A percentile compares a stretch with the other conserved stretches of the same genome.
Conservation (phyloP, 306 rosid species). For the Medicago arabica region DNA sequence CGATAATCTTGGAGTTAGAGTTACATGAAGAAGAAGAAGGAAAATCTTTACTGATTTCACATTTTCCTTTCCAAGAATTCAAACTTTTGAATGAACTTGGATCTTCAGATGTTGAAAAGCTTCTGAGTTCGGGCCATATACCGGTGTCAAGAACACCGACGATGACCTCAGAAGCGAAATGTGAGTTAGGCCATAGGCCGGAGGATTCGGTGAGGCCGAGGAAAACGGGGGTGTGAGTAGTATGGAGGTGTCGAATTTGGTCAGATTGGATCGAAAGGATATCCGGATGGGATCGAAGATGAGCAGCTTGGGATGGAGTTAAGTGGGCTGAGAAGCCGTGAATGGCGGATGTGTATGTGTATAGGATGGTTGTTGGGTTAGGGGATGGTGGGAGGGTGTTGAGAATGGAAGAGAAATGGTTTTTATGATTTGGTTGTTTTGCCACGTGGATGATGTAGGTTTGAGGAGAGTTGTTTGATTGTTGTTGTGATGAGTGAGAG, state of each 20-base stretch:
- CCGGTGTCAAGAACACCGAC: slow-evolving; percentile 83
- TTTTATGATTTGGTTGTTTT: slow-evolving; percentile 55
- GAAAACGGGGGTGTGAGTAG: slow-evolving; percentile 73
- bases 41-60: slow-evolving; percentile 53
- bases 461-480: slow-evolving; percentile 46
- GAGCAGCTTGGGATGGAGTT: slow-evolving; percentile 52
- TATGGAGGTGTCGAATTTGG: slow-evolving; percentile 72
- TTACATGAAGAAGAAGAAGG: slow-evolving; percentile 66
- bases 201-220: slow-evolving; percentile 62
- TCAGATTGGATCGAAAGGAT: slow-evolving; percentile 73
- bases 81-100: too few species aligned
- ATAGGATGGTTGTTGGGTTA: slow-evolving; percentile 61
- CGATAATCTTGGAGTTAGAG: slow-evolving; percentile 68
- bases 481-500: slow-evolving; percentile 11
- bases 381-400: slow-evolving; percentile 69
- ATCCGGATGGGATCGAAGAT: slow-evolving; percentile 45
- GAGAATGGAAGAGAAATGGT: slow-evolving; percentile 77
- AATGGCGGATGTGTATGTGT: slow-evolving; percentile 61
- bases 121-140: slow-evolving; percentile 77
- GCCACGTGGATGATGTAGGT: slow-evolving; percentile 84
- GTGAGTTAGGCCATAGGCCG: slow-evolving; percentile 69
- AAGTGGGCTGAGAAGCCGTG: slow-evolving; percentile 71
- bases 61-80: slow-evolving; percentile 62
- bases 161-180: slow-evolving; percentile 68
- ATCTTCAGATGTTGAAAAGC: slow-evolving; percentile 40